Base-by-base conservation (phyloP, 768 basidiomycete species). In the Suillus discolor region DNA sequence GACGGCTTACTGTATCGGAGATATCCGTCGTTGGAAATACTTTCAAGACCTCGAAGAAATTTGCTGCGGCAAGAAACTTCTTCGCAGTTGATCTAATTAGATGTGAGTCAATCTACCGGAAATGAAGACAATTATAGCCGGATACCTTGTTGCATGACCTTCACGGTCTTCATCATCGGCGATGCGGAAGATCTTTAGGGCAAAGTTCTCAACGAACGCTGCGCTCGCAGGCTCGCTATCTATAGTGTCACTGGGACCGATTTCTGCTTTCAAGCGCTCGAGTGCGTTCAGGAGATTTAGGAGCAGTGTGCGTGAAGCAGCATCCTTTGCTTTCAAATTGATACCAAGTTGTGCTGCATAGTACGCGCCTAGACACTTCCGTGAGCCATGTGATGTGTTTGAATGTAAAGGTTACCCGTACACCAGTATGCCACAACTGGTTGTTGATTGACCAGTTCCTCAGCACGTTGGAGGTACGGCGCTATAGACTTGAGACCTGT, bases 351-450 rank as follows among this genome's bases (percentile, higher is more conserved):
- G 93, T 0, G 94, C 93, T 66, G 94, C 96, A 76, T 95, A 91
- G 81, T 95, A 97, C 51, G 91, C 90, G 80, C 90, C 94, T 96
- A 76, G 6, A 18, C n/a, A 31, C 25, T 28, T 42, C 59, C 25
- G 28, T 60, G 59, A 60, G 51, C 36, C 39, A 53, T 38, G 38
- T 34, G 49, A 62, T 53, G 28, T 7, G 49, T 41, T n/a, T 47
- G 47, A 57, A 70, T 66, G 38, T 64, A 44, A 57, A 8, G 53
- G 44, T 31, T 15, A 82, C 42, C 62, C 93, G 69, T 78, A 97
- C 97, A 96, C 96, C 97, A 99, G 75, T 99, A 99, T 6, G 93
- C 86, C 73, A 99, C 87, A 62, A 96, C 82, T 6, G 94, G 93
- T 64, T 99, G 96, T 68, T 91, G 87, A 16, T 80, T 79, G 61